Evolutionary conservation across 306 rosid genomes (phyloP).

Genomic region (Acacia crassicarpa): DNA sequence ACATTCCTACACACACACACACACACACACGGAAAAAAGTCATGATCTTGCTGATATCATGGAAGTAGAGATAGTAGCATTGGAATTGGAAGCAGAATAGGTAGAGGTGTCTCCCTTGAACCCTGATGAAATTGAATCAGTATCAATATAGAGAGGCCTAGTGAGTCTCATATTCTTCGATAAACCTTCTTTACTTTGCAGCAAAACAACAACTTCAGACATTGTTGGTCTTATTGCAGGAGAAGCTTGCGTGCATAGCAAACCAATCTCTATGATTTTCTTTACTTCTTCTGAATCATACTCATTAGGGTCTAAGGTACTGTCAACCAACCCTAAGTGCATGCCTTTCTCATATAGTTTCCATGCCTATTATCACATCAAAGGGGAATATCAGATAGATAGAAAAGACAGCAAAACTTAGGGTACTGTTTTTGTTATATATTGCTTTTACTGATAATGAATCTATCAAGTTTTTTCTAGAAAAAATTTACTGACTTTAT

Average conservation of each 20-base stretch:
- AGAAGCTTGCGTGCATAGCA: neutral
- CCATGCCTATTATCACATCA: neutral
- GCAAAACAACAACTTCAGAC: neutral
- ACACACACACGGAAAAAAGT: neutral
- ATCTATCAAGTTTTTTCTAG: neutral
- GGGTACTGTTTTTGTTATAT: neutral
- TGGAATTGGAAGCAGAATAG: constrained; percentile 47
- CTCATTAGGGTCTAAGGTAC: neutral
- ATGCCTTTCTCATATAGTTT: neutral
- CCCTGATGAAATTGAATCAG: neutral
- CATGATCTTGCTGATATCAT: constrained; percentile 41
- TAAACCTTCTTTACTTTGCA: neutral
- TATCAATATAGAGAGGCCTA: neutral
- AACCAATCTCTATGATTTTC: neutral
- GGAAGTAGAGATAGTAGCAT: constrained; percentile 60
- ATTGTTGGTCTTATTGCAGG: neutral
- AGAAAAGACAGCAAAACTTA: neutral
- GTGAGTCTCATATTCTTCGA: neutral
- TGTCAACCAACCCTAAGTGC: neutral
- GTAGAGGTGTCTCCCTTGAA: neutral
- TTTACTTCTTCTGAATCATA: neutral
- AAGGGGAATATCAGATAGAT: neutral
- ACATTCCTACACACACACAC: neutral
- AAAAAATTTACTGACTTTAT: neutral
- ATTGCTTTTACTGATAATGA: neutral